Evolutionary conservation across 2,329 filamentous ascomycete genomes (phyloP).

Genomic region (Huntiella moniliformis): DNA sequence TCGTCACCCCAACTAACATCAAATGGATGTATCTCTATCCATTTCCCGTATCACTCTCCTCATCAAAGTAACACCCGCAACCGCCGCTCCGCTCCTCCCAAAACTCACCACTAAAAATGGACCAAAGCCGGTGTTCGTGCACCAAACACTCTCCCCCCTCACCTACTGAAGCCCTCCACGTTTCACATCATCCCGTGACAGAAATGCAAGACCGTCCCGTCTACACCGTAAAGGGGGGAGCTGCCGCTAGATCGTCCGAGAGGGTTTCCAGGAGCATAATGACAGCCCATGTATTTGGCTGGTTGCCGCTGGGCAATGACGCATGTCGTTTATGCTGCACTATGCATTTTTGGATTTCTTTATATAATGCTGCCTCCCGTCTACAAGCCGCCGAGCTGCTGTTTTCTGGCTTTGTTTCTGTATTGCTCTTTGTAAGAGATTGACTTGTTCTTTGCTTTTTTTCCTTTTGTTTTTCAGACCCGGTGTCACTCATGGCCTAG

Average conservation of each 20-base stretch:
- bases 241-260: neutral
- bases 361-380: neutral
- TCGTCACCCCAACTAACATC: neutral
- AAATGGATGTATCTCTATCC: neutral
- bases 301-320: neutral
- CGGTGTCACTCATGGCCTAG: slow-evolving; percentile 1
- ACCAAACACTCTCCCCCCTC: too few species aligned
- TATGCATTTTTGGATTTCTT: neutral
- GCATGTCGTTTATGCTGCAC: neutral
- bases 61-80: neutral
- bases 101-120: neutral
- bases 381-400: neutral
- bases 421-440: slow-evolving; percentile 4
- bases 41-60: neutral
- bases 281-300: too few species aligned
- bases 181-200: neutral
- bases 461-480: neutral
- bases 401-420: neutral
- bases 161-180: neutral
- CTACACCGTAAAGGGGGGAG: neutral
- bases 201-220: neutral
- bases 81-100: too few species aligned
- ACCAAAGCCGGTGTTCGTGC: neutral
- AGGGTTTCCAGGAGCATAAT: neutral
- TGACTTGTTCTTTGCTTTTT: neutral